A percentile compares a stretch with the other conserved stretches of the same genome.
These are phyloP conservation scores for Polyplosphaeria fusca DNA, from an alignment of 495 filamentous ascomycete genomes.

Conservation along the genomic window DNA sequence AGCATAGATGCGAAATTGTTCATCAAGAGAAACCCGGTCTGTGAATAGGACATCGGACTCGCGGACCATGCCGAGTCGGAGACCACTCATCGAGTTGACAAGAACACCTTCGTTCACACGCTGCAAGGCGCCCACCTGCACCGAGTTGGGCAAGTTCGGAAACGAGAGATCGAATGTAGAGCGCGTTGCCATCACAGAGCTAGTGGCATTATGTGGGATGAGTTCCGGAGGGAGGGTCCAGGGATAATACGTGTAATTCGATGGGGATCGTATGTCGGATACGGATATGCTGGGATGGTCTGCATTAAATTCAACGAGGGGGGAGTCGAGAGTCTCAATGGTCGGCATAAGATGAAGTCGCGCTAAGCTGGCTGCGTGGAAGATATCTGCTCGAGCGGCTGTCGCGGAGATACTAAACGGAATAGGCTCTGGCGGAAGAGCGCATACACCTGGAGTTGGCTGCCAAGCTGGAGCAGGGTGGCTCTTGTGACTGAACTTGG, in stretches of 20 bases:
- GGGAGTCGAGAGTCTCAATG: constrained; percentile 50
- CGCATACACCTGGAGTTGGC: constrained; percentile 50
- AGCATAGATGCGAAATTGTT: constrained; percentile 46
- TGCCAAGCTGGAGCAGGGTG: constrained; percentile 9
- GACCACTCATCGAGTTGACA: constrained; percentile 71
- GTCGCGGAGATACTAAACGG: constrained; percentile 72
- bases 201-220: constrained; percentile 70
- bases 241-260: constrained; percentile 83
- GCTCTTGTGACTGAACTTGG: not conserved
- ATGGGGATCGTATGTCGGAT: constrained; percentile 59
- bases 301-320: constrained; percentile 50
- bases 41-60: constrained; percentile 43
- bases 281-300: constrained; percentile 56
- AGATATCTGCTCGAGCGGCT: constrained; percentile 80
- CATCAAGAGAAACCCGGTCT: constrained; percentile 14
- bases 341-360: constrained; percentile 74
- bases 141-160: constrained; percentile 60
- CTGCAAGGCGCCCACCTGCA: constrained; percentile 44
- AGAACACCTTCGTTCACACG: constrained; percentile 63
- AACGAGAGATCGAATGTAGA: constrained; percentile 78
- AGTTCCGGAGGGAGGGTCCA: constrained; percentile 81
- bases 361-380: constrained; percentile 84
- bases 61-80: constrained; percentile 76
- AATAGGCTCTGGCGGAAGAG: constrained; percentile 52
- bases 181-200: constrained; percentile 58